Base-by-base conservation (phyloP, 345 rosid species). In the Geranium brycei region DNA sequence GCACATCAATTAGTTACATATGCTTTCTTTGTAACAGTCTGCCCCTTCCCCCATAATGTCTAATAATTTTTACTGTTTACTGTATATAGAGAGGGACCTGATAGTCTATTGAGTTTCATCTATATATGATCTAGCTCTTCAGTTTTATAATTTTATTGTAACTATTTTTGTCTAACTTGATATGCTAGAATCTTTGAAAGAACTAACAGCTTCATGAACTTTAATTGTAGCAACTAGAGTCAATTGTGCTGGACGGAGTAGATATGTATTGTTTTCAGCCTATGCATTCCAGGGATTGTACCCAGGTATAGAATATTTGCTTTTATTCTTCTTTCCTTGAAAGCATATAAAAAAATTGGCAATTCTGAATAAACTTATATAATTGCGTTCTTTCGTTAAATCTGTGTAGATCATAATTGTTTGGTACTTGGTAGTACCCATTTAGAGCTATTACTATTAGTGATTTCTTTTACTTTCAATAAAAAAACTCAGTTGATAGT, bases 231-330 rank as follows among this genome's bases (percentile, higher is more conserved):
- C 78, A 75, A 56, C 66, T 93, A 56, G 91, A 87, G 88, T 78
- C 78, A 70, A 76, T 93, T 63, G 96, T 90, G 72, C 67, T 77
- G 73, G 80, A 80, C 40, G 74, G 71, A 58, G 78, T 79, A 57
- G 96, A 93, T 64, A 76, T 79, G 62, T 82, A 75, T 66, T 69
- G 87, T 80, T 91, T 93, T 67, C 88, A 80, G 69, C 91, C 88
- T 19, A 88, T 90, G 97, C 95, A 83, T 64, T 78, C 80, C 53
- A 79, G 79, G n/a, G 96, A 93, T 77, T 91, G 96, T 77, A 83
- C 93, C 70, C 97, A 84, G 88, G 96, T 93, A 66, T 67, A 38
- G 47, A 38, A 69, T 59, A 63, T 31, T 57, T 0, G 4, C 10
- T 18, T 62, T 7, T 17, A 0, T 16, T 1, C n/a, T 28, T 57